Evolutionary conservation across 148 eudicot species (phyloP).

Genomic region (Rhododendron vialii): DNA sequence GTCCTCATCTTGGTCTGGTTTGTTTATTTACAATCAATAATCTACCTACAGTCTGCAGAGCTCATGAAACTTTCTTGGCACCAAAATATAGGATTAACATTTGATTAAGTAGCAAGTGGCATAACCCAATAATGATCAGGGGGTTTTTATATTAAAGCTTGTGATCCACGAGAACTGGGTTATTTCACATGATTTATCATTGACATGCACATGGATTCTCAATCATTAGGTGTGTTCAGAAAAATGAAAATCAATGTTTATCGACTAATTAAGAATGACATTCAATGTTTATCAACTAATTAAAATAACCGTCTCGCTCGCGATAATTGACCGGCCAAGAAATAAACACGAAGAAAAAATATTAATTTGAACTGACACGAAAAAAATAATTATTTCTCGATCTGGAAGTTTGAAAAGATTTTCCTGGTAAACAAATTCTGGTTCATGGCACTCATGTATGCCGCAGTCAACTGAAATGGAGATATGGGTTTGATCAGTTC

Average conservation of each 20-base stretch:
- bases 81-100: background rate
- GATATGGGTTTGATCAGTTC: background rate
- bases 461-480: background rate
- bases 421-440: background rate
- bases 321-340: background rate
- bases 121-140: background rate
- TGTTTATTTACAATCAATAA: background rate
- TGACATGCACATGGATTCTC: background rate
- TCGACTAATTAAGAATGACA: background rate
- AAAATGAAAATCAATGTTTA: background rate
- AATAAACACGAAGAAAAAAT: background rate
- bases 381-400: background rate
- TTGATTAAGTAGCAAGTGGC: background rate
- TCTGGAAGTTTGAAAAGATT: background rate
- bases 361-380: background rate
- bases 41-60: background rate
- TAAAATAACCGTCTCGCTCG: background rate
- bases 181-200: background rate
- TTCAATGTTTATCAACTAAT: too few species aligned
- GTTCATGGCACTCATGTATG: background rate
- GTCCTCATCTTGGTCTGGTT: background rate
- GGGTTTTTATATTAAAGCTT: slow-evolving; percentile 1
- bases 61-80: background rate
- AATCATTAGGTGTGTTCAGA: background rate
- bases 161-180: slow-evolving; percentile 15